These are phyloP conservation scores for Lachancea waltii DNA, from an alignment of 805 yeast genomes.

Conservation along the genomic window DNA sequence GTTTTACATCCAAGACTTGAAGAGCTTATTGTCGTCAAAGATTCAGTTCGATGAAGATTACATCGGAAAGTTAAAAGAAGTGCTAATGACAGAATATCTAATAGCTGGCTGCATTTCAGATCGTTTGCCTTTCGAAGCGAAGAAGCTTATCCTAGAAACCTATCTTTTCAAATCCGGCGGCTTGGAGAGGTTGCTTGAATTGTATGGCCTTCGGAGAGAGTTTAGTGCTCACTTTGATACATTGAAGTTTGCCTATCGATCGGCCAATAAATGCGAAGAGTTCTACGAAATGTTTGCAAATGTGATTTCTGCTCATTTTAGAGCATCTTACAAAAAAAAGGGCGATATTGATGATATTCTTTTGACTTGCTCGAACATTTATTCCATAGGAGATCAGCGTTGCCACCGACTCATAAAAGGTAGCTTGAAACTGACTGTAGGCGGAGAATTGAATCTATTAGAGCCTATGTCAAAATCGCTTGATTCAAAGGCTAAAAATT, in stretches of 20 bases:
- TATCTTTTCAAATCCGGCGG: background rate
- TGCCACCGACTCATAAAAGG: constrained; percentile 1
- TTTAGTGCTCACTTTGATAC: background rate
- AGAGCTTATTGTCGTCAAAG: background rate
- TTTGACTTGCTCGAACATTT: background rate
- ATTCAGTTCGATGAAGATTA: background rate
- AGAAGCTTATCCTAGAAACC: background rate
- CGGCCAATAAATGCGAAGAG: background rate
- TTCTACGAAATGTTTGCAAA: constrained; percentile 1
- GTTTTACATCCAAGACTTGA: too few species aligned
- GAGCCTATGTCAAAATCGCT: constrained; percentile 16
- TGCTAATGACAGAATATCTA: constrained; percentile 1
- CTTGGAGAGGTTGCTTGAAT: background rate
- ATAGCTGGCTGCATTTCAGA: background rate
- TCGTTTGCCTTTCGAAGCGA: background rate
- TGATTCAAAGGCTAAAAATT: constrained; percentile 7
- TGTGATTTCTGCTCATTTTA: background rate
- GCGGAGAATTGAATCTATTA: constrained; percentile 15
- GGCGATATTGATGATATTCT: constrained; percentile 1
- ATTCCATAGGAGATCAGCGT: background rate
- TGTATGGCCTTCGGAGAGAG: background rate
- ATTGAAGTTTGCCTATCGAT: constrained; percentile 1
- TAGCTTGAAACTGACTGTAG: constrained; percentile 6
- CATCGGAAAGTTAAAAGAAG: background rate
- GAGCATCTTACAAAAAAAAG: background rate